phyloP scores from a whole-genome alignment of 257 asterid genomes.

The Jacaranda copaia region DNA sequence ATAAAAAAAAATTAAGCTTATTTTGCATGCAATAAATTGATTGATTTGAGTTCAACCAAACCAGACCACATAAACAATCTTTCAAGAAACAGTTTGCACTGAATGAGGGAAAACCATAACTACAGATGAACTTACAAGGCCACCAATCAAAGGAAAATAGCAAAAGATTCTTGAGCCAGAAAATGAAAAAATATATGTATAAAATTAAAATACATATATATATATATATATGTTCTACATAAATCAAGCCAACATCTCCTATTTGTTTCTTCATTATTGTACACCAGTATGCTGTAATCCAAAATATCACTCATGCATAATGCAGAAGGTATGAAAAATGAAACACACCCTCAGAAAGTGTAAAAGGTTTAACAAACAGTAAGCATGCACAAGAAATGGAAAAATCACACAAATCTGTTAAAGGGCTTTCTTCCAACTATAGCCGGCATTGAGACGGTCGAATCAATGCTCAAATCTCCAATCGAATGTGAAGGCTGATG shows the following conservation, averaged over 20 bases:
- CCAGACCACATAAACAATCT: no score
- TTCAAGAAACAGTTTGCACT: no score
- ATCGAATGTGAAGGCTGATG: slow-evolving; percentile 49
- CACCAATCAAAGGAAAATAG: no score
- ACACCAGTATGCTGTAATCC: slow-evolving; percentile 42
- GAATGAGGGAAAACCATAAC: no score
- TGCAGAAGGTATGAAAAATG: slow-evolving; percentile 12
- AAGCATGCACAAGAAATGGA: slow-evolving; percentile 31
- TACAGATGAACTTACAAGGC: no score
- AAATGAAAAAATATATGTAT: no score
- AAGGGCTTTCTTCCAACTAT: slow-evolving; percentile 77
- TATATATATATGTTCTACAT: not conserved
- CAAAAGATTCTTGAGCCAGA: not conserved
- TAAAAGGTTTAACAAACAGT: slow-evolving; percentile 39
- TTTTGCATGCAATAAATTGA: no score
- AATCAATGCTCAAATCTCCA: slow-evolving; percentile 69
- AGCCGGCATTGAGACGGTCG: slow-evolving; percentile 84
- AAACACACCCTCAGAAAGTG: slow-evolving; percentile 19
- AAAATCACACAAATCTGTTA: slow-evolving; percentile 88
- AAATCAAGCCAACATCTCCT: slow-evolving; percentile 43
- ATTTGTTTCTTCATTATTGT: slow-evolving; percentile 44
- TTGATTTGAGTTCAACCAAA: no score
- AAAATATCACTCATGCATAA: slow-evolving; percentile 42
- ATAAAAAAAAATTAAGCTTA: no score
- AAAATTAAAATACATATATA: no score